Evolutionary conservation across 495 filamentous ascomycete species (phyloP).

Genomic region (Chaetomidium leptoderma): DNA sequence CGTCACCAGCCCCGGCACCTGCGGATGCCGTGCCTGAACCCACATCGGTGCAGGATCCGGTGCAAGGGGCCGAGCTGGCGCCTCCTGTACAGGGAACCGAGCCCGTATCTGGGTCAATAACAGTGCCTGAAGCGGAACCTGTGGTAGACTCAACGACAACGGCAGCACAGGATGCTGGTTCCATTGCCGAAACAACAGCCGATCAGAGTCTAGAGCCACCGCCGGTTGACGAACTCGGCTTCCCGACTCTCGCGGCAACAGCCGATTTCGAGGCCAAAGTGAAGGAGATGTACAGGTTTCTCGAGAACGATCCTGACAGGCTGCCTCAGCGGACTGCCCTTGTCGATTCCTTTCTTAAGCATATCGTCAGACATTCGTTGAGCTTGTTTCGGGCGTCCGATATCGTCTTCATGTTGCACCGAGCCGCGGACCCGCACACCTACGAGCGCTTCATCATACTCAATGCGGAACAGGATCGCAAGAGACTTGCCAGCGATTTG

Average conservation of each 20-base stretch:
- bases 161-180: background rate
- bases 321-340: background rate
- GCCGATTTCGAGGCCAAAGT: conserved; percentile 13
- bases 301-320: background rate
- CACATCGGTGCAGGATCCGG: background rate
- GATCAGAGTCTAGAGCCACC: background rate
- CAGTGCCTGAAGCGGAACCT: background rate
- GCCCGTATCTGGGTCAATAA: background rate
- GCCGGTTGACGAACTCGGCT: background rate
- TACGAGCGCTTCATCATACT: conserved; percentile 32
- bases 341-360: conserved; percentile 16
- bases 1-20: background rate
- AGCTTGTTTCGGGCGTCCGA: conserved; percentile 15
- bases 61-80: background rate
- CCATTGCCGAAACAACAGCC: background rate
- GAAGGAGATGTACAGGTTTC: conserved; percentile 2
- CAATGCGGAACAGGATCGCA: conserved; percentile 16
- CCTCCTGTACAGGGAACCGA: background rate
- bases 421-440: conserved; percentile 23
- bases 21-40: background rate
- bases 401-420: conserved; percentile 26
- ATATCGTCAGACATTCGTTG: conserved; percentile 20
- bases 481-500: conserved; percentile 26
- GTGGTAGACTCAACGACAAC: background rate
- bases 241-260: conserved; percentile 10